phyloP scores from a whole-genome alignment of 176 grass and related monocot genomes.

The Dactylis glomerata region DNA sequence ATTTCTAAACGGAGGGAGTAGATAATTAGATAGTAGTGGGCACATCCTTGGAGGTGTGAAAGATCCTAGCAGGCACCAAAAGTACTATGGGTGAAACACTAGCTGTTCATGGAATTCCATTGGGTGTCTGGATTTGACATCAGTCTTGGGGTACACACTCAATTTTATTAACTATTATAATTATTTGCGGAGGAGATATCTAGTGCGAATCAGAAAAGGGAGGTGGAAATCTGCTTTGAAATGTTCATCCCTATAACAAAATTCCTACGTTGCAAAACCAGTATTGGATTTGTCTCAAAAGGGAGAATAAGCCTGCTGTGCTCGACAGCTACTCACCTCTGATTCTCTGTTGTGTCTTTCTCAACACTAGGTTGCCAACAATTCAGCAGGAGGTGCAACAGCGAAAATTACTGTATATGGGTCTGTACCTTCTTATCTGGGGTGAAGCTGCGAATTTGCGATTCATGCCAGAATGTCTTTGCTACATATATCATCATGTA shows the following conservation, averaged over 20 bases:
- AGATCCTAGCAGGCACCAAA: not conserved
- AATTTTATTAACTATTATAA: constrained; percentile 11
- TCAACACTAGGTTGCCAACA: constrained; percentile 69
- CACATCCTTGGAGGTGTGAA: not conserved
- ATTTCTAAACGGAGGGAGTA: too few relatives aligned
- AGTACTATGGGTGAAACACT: not conserved
- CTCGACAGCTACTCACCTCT: not conserved
- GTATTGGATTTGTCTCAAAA: not conserved
- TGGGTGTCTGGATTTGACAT: not conserved
- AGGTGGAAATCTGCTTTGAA: not conserved
- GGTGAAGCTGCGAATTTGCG: constrained; percentile 97
- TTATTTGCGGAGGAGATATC: not conserved
- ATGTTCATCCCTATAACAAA: not conserved
- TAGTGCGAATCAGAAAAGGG: not conserved
- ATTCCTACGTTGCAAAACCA: not conserved
- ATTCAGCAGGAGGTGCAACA: constrained; percentile 97
- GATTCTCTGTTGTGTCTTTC: constrained; percentile 17
- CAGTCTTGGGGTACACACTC: not conserved
- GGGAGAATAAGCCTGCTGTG: not conserved
- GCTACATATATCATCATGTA: constrained; percentile 99
- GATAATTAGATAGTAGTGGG: not conserved
- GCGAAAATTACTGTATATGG: constrained; percentile 90
- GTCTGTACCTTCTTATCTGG: constrained; percentile 99
- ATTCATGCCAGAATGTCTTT: constrained; percentile 98
- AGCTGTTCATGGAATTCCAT: not conserved